Base-by-base conservation (phyloP, 2,329 filamentous ascomycete species). In the Colletotrichum karsti region DNA sequence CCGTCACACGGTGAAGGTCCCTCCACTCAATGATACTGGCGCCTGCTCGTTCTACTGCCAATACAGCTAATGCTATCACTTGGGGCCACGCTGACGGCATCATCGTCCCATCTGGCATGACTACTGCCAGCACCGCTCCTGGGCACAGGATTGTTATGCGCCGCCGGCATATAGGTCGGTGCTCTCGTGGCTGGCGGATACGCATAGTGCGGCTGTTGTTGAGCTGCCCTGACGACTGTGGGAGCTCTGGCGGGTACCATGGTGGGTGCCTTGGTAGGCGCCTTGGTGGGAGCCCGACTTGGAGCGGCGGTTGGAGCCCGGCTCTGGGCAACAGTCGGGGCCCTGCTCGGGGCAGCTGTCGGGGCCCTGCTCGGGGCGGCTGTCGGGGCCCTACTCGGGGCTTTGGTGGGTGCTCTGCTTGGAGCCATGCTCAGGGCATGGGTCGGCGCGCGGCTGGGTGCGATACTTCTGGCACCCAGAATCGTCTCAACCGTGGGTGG, bases 41-140 rank as follows among this genome's bases (percentile, higher is more conserved):
- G 73, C 20, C 73, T 70, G 44, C 74, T 74, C 64, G 76, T 77
- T 44, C 80, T 77, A 69, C 75, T 82, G 22, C 87, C 88, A n/a
- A 90, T 82, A 71, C 86, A 88, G 74, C 87, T 90, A 63, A 91
- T 88, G 73, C 88, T 90, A 74, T 91, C 88, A 72, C 84, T 86
- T 2, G 88, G 88, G 46, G 84, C 87, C 37, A 91, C 79, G 72
- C 86, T 89, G 54, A 81, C 83, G 57, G 78, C 77, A 70, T 88
- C 86, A 41, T 85, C 83, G 9, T 85, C 82, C 76, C 80, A 82
- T 42, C 77, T 74, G 8, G 77, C 78, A 39, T 80, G 76, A 56
- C 81, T 82, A 64, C 78, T 81, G 10, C 83, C 82, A 4, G 77
- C 75, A 3, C 76, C 76, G 61, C 83, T 85, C 22, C 74, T 73